phyloP scores from a whole-genome alignment of 148 eudicot species.

The Arctostaphylos glauca region DNA sequence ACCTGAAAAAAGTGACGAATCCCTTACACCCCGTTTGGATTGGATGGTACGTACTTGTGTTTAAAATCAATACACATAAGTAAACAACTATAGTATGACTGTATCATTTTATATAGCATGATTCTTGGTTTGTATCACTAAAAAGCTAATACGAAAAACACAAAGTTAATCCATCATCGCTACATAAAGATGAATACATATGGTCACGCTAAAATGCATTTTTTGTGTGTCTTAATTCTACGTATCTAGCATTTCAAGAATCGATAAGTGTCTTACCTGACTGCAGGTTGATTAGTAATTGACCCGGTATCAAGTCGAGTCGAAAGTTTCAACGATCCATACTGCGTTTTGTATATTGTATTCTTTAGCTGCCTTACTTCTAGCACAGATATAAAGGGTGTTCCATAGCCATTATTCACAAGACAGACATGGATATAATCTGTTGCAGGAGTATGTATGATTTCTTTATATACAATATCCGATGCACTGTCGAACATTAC shows the following conservation, averaged over 20 bases:
- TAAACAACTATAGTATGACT: too few species aligned
- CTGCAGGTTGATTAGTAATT: not conserved
- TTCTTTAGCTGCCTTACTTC: slow-evolving; percentile 29
- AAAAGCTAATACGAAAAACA: too few species aligned
- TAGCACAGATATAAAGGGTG: slow-evolving; percentile 39
- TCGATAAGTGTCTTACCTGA: not conserved
- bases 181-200: too few species aligned
- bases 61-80: too few species aligned
- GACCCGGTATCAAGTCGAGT: slow-evolving; percentile 11
- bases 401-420: slow-evolving; percentile 25
- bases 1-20: slow-evolving; percentile 21
- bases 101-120: too few species aligned
- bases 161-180: too few species aligned
- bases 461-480: not conserved
- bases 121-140: too few species aligned
- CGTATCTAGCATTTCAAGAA: not conserved
- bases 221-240: too few species aligned
- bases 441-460: slow-evolving; percentile 24
- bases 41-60: too few species aligned
- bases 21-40: too few species aligned
- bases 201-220: too few species aligned
- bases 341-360: slow-evolving; percentile 19
- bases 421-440: slow-evolving; percentile 38
- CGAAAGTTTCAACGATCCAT: slow-evolving; percentile 24
- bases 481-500: not conserved